Evolutionary conservation across 257 asterid species (phyloP).

Genomic region (Capsicum rhomboideum): DNA sequence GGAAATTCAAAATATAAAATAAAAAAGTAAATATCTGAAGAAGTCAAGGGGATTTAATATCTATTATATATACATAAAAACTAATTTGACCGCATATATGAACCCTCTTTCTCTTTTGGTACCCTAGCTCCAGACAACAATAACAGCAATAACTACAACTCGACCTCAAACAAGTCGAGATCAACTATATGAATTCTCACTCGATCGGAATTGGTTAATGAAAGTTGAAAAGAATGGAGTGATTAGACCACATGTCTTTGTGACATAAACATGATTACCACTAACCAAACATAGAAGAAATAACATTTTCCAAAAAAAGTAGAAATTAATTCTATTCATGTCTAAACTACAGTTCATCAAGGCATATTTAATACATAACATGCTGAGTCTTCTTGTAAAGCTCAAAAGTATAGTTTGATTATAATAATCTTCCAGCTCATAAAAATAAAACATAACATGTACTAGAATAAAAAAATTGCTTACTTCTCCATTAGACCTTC

Average conservation of each 20-base stretch:
- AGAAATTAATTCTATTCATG: not conserved
- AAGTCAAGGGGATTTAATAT: not conserved
- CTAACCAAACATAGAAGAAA: not conserved
- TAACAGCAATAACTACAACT: too few species aligned
- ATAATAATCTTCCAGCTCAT: not conserved
- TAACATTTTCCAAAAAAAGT: not conserved
- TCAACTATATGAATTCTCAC: not conserved
- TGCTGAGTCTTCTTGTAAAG: not conserved
- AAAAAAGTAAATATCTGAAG: not conserved
- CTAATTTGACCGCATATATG: not conserved
- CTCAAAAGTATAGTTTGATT: not conserved
- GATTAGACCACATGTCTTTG: not conserved
- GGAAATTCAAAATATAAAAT: not conserved
- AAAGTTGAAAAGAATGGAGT: not conserved
- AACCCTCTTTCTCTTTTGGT: not conserved
- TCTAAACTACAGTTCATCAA: not conserved
- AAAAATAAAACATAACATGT: not conserved
- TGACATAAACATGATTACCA: not conserved
- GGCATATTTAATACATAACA: not conserved
- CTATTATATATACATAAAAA: not conserved
- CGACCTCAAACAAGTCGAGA: too few species aligned
- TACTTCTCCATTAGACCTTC: slow-evolving; percentile 4
- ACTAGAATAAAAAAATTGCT: not conserved
- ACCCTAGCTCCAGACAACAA: not conserved
- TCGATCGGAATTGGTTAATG: not conserved